Percentiles rank a stretch among this genome's conserved stretches.
These are phyloP conservation scores for Phoenix dactylifera DNA, from an alignment of 176 grass and related monocot genomes.

Conservation along the genomic window DNA sequence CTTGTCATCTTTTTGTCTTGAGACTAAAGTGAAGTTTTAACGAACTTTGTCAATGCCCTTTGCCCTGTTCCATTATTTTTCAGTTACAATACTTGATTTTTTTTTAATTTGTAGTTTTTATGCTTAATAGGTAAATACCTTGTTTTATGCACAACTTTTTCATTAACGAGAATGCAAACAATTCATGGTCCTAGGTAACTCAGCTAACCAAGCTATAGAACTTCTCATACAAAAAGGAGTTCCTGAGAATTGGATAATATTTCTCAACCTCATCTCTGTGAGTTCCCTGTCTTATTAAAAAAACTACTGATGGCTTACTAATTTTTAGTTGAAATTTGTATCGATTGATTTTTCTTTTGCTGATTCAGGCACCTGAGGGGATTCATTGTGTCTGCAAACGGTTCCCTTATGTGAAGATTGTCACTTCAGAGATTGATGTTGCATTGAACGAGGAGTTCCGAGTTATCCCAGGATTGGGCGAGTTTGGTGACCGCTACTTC, in stretches of 20 bases:
- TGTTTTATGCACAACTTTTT: too few relatives aligned
- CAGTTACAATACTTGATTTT: too few relatives aligned
- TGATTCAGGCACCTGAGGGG: constrained; percentile 76
- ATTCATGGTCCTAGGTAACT: constrained; percentile 53
- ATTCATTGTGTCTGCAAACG: constrained; percentile 83
- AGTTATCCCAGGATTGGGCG: constrained; percentile 88
- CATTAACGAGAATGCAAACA: too few relatives aligned
- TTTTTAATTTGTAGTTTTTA: too few relatives aligned
- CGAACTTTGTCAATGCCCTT: too few relatives aligned
- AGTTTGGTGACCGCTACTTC: constrained; percentile 93
- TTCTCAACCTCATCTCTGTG: constrained; percentile 97
- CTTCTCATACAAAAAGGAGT: constrained; percentile 94
- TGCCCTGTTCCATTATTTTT: too few relatives aligned
- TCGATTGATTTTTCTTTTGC: not conserved
- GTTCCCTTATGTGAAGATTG: constrained; percentile 74
- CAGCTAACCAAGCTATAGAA: constrained; percentile 87
- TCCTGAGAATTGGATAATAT: constrained; percentile 82
- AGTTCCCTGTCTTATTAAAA: not conserved
- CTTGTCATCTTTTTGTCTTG: too few relatives aligned
- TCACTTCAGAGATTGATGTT: constrained; percentile 92
- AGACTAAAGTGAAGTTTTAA: too few relatives aligned
- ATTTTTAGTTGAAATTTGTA: not conserved
- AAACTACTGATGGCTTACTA: not conserved
- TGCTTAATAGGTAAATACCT: too few relatives aligned
- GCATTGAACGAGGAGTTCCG: constrained; percentile 71